Conservation (phyloP, 176 grass and related monocot genomes). For the Rhynchospora breviuscula region DNA sequence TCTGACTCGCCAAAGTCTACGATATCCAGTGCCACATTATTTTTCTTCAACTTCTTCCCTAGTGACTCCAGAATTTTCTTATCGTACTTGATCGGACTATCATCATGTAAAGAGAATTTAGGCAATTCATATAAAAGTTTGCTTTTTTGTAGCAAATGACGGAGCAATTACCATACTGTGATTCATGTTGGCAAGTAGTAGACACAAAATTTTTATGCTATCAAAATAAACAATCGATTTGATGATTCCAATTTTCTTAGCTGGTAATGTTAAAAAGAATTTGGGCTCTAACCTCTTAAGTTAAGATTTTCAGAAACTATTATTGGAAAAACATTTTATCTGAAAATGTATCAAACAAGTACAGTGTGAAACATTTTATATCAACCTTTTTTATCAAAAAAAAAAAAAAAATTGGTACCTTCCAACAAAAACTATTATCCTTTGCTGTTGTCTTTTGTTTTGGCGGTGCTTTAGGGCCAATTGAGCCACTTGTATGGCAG, state of each 20-base stretch:
- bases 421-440: conserved; percentile 96
- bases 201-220: background rate
- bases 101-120: background rate
- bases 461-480: conserved; percentile 94
- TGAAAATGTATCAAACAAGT: background rate
- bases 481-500: conserved; percentile 91
- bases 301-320: background rate
- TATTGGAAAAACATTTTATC: background rate
- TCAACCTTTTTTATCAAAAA: background rate
- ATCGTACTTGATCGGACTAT: conserved; percentile 80
- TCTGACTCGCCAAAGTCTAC: conserved; percentile 97
- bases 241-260: background rate
- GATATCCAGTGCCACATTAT: conserved; percentile 90
- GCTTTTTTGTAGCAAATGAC: background rate
- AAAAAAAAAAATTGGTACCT: conserved; percentile 39
- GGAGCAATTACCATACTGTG: background rate
- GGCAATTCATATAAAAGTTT: background rate
- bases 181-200: background rate
- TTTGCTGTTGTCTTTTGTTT: conserved; percentile 97
- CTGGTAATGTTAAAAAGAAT: background rate
- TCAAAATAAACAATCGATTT: background rate
- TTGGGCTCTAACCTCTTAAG: background rate
- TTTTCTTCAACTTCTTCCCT: conserved; percentile 96
- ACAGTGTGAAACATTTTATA: background rate
- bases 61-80: conserved; percentile 79